These are phyloP conservation scores for Neurospora africana DNA, from an alignment of 495 filamentous ascomycete genomes.

Conservation along the genomic window DNA sequence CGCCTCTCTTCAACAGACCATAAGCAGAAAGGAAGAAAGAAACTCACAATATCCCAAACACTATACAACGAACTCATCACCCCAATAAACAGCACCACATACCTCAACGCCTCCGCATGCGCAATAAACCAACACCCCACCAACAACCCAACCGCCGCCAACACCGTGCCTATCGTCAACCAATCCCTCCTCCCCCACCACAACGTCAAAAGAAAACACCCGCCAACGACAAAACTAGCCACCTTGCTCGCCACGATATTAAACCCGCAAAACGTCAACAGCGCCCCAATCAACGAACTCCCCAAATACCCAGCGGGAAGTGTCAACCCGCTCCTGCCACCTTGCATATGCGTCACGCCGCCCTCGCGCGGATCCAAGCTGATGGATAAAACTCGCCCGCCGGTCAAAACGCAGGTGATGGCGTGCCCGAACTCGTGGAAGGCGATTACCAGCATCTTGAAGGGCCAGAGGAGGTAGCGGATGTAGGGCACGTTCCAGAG, in stretches of 20 bases:
- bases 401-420: slow-evolving; percentile 59
- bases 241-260: slow-evolving; percentile 71
- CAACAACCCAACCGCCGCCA: slow-evolving; percentile 58
- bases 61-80: slow-evolving; percentile 71
- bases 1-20: background rate
- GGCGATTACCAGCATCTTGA: slow-evolving; percentile 81
- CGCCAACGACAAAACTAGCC: slow-evolving; percentile 58
- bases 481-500: slow-evolving; percentile 74
- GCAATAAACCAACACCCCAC: slow-evolving; percentile 73
- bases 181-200: slow-evolving; percentile 75
- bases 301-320: slow-evolving; percentile 71
- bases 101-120: slow-evolving; percentile 61
- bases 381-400: slow-evolving; percentile 61
- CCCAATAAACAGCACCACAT: slow-evolving; percentile 70
- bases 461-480: slow-evolving; percentile 66
- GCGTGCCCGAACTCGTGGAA: slow-evolving; percentile 80
- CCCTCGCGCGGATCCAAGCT: slow-evolving; percentile 54
- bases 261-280: slow-evolving; percentile 73
- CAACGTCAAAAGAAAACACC: slow-evolving; percentile 63
- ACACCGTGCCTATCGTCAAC: slow-evolving; percentile 60
- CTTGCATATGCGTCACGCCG: slow-evolving; percentile 69
- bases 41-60: slow-evolving; percentile 72
- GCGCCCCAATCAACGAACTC: slow-evolving; percentile 60
- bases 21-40: slow-evolving; percentile 6
- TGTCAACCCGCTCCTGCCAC: slow-evolving; percentile 62